Conservation (phyloP, 2,329 filamentous ascomycete species). For the Pestalotiopsis sp. region DNA sequence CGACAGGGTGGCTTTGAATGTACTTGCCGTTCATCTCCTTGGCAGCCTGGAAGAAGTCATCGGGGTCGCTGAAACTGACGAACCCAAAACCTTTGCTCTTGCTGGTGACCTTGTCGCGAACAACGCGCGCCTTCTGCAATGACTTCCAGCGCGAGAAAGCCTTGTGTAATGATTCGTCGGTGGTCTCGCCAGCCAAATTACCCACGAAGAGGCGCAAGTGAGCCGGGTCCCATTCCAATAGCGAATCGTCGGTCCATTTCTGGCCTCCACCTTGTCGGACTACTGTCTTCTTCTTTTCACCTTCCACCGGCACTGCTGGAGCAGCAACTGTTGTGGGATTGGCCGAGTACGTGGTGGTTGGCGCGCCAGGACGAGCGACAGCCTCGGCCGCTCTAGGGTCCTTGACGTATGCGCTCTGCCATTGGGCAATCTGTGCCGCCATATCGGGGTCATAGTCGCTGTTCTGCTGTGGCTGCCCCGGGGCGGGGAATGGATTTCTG, state of each 20-base stretch:
- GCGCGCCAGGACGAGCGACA: slow-evolving; percentile 34
- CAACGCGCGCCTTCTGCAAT: slow-evolving; percentile 87
- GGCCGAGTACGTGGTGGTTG: slow-evolving; percentile 43
- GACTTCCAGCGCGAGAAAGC: slow-evolving; percentile 88
- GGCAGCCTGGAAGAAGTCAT: slow-evolving; percentile 94
- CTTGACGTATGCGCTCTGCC: slow-evolving; percentile 83
- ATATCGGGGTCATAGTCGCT: slow-evolving; percentile 71
- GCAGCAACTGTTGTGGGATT: slow-evolving; percentile 34
- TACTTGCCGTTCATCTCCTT: slow-evolving; percentile 99
- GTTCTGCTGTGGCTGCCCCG: slow-evolving; percentile 43
- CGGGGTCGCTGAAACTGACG: slow-evolving; percentile 90
- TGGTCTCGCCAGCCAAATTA: slow-evolving; percentile 95
- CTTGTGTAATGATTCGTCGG: slow-evolving; percentile 92
- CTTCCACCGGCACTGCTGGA: slow-evolving; percentile 43
- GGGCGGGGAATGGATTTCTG: slow-evolving; percentile 76
- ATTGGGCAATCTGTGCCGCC: slow-evolving; percentile 90
- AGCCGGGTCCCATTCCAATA: slow-evolving; percentile 93
- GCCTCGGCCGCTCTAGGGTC: slow-evolving; percentile 52
- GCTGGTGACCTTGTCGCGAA: slow-evolving; percentile 92
- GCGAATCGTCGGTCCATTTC: slow-evolving; percentile 83
- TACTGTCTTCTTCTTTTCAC: slow-evolving; percentile 80
- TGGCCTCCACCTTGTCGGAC: slow-evolving; percentile 86
- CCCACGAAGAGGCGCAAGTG: slow-evolving; percentile 96
- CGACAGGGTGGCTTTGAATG: slow-evolving; percentile 93
- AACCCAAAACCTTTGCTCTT: slow-evolving; percentile 98